phyloP scores from a whole-genome alignment of 805 yeast genomes.

The Maudiozyma serrabonitensis region DNA sequence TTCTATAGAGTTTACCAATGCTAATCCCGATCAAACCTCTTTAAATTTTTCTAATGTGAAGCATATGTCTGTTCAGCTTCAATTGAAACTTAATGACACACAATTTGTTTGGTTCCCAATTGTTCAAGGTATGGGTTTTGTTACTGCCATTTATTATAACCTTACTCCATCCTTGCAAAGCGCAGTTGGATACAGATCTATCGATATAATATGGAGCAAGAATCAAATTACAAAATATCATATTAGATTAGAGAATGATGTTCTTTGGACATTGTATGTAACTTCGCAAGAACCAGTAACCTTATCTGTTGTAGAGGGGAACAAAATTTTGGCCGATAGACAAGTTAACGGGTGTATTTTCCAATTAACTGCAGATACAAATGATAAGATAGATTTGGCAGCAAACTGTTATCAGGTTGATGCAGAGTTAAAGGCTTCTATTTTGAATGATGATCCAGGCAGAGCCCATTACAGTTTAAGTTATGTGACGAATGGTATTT shows the following conservation, averaged over 20 bases:
- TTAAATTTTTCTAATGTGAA: constrained; percentile 24
- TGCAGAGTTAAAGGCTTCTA: constrained; percentile 36
- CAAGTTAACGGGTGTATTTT: constrained; percentile 38
- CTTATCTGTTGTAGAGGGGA: constrained; percentile 9
- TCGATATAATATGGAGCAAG: neutral
- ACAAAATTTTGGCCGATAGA: constrained; percentile 14
- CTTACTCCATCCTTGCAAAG: constrained; percentile 49
- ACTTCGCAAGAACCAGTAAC: neutral
- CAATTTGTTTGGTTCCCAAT: constrained; percentile 47
- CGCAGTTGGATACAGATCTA: constrained; percentile 48
- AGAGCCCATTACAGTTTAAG: constrained; percentile 33
- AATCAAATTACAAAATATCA: constrained; percentile 35
- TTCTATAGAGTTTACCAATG: constrained; percentile 33
- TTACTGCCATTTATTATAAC: constrained; percentile 52
- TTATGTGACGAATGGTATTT: constrained; percentile 37
- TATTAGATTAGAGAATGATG: constrained; percentile 42
- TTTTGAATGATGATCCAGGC: constrained; percentile 23
- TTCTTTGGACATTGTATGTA: constrained; percentile 32
- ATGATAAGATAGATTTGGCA: constrained; percentile 40
- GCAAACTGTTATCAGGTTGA: constrained; percentile 54
- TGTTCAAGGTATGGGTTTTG: constrained; percentile 77
- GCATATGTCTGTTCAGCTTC: constrained; percentile 29
- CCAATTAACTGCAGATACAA: constrained; percentile 49
- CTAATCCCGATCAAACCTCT: constrained; percentile 12
- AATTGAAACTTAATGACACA: constrained; percentile 17